Evolutionary conservation across 1,139 yeast species (phyloP).

Genomic region (Sugiyamaella neomexicana): DNA sequence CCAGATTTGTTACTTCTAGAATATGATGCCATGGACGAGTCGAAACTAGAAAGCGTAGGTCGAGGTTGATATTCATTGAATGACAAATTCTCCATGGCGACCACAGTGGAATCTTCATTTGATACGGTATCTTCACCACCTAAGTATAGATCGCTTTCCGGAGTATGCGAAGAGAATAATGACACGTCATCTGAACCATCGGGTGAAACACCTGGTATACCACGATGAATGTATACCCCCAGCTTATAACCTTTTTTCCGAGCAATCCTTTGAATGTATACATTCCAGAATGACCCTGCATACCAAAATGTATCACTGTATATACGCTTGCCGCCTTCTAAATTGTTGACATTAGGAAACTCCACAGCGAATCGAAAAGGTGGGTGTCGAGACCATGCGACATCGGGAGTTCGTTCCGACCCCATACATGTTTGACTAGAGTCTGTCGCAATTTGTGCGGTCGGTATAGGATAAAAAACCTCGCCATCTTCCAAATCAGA

Average conservation of each 20-base stretch:
- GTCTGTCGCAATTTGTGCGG: conserved; percentile 26
- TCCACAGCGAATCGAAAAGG: conserved; percentile 56
- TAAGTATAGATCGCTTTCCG: conserved; percentile 4
- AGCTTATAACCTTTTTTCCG: conserved; percentile 49
- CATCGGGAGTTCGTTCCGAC: conserved; percentile 5
- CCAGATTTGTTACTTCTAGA: not conserved
- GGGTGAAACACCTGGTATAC: conserved; percentile 33
- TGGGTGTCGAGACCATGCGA: conserved; percentile 45
- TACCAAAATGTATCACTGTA: conserved; percentile 56
- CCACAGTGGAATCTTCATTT: conserved; percentile 20
- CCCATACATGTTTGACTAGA: conserved; percentile 5
- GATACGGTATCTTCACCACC: conserved; percentile 16
- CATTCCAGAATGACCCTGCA: conserved; percentile 59
- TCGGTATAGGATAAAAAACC: conserved; percentile 30
- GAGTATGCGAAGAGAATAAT: not conserved
- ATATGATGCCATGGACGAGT: too few relatives aligned
- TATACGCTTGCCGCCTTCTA: conserved; percentile 49
- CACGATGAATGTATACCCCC: conserved; percentile 56
- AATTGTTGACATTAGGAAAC: conserved; percentile 48
- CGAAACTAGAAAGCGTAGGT: not conserved
- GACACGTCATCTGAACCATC: conserved; percentile 6
- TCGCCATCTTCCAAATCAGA: conserved; percentile 23
- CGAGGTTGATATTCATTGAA: conserved; percentile 6
- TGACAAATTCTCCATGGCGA: conserved; percentile 21
- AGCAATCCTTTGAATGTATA: conserved; percentile 51